Conservation (phyloP, 495 filamentous ascomycete genomes). For the Cercophora newfieldiana region DNA sequence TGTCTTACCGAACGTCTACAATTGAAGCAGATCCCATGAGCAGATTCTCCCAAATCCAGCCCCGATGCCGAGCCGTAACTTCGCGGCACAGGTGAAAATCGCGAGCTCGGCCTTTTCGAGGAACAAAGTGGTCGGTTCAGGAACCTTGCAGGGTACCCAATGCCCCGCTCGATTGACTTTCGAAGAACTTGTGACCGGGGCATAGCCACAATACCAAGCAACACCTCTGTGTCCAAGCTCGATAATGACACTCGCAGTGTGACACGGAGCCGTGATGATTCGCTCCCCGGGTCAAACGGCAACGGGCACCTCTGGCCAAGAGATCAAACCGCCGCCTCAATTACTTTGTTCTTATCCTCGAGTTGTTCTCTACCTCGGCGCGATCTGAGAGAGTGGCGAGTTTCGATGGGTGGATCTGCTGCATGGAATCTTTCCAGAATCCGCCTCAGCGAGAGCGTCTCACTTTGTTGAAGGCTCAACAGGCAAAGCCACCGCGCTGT, state of each 20-base stretch:
- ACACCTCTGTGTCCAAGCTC: background rate
- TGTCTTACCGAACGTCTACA: background rate
- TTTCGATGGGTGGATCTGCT: background rate
- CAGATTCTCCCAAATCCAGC: background rate
- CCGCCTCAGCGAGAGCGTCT: background rate
- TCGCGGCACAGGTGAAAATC: background rate
- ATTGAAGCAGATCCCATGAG: background rate
- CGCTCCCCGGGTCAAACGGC: background rate
- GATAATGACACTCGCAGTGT: background rate
- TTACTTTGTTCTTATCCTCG: background rate
- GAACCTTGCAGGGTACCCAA: background rate
- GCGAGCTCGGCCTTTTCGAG: background rate
- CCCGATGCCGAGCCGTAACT: background rate
- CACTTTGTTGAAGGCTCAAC: background rate
- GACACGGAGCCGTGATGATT: background rate
- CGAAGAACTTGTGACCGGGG: background rate
- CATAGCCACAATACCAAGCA: constrained; percentile 14
- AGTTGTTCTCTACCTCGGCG: background rate
- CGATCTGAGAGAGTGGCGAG: background rate
- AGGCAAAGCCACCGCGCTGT: background rate
- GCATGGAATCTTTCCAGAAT: constrained; percentile 15
- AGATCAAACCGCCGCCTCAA: background rate
- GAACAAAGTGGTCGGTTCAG: background rate
- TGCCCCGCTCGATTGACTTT: background rate
- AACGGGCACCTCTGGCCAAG: background rate